These are phyloP conservation scores for Zygosaccharomyces kombuchaensis DNA, from an alignment of 805 yeast genomes.

Conservation along the genomic window DNA sequence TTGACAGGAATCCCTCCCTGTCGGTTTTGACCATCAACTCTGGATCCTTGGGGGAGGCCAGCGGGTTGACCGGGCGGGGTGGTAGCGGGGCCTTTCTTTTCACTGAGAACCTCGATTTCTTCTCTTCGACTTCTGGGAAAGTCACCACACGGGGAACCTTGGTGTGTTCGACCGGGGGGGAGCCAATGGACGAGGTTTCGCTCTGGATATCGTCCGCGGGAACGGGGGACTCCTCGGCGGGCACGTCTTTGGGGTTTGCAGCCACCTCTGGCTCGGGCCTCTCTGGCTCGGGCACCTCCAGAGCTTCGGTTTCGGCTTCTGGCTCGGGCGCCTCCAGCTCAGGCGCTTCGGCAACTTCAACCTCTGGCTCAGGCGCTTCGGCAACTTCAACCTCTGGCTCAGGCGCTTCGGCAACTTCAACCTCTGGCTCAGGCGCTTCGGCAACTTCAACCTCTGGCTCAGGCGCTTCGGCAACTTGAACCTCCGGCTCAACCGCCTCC, in stretches of 20 bases:
- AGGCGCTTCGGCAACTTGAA: not conserved
- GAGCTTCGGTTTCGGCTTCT: too few relatives aligned
- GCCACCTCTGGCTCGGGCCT: too few relatives aligned
- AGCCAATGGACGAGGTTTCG: constrained; percentile 2
- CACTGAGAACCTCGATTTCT: constrained; percentile 7
- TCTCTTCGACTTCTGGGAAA: constrained; percentile 8
- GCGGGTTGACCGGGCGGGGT: constrained; percentile 13
- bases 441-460: not conserved
- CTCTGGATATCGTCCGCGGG: constrained; percentile 5
- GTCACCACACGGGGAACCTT: constrained; percentile 18
- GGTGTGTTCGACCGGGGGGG: constrained; percentile 12
- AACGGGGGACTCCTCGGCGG: too few relatives aligned
- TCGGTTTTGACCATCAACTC: constrained; percentile 28
- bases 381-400: too few relatives aligned
- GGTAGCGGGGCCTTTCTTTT: constrained; percentile 6
- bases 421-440: not conserved
- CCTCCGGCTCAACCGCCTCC: not conserved
- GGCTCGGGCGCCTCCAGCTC: too few relatives aligned
- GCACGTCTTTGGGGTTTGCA: not conserved
- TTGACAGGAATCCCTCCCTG: constrained; percentile 27
- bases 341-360: too few relatives aligned
- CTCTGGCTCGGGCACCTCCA: not conserved
- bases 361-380: too few relatives aligned
- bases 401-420: not conserved
- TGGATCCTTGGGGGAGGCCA: constrained; percentile 32